Percentiles rank a stretch among this genome's conserved stretches.
These are phyloP conservation scores for Aspergillus japonicus DNA, from an alignment of 2,329 filamentous ascomycete species.

Conservation along the genomic window DNA sequence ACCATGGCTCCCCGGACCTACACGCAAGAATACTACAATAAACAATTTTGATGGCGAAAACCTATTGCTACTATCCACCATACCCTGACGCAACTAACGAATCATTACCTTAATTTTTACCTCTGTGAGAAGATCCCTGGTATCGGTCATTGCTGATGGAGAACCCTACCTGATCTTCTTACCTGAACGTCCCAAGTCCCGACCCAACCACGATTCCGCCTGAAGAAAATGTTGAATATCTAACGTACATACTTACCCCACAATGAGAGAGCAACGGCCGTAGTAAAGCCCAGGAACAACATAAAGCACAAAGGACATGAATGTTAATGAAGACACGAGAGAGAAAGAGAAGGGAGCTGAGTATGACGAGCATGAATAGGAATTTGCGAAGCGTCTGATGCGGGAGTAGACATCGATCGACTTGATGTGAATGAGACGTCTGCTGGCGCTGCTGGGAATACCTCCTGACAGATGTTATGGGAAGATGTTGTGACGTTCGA, in stretches of 20 bases:
- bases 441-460: constrained; percentile 5
- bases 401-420: constrained; percentile 4
- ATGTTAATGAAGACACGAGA: constrained; percentile 25
- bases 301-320: constrained; percentile 25
- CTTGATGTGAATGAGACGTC: neutral
- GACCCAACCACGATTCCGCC: constrained; percentile 18
- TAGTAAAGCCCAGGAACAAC: constrained; percentile 29
- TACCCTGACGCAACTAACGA: constrained; percentile 1
- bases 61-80: neutral
- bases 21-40: neutral
- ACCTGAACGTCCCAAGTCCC: constrained; percentile 32
- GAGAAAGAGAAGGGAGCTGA: constrained; percentile 22
- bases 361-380: neutral
- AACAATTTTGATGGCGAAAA: neutral
- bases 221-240: constrained; percentile 26
- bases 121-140: constrained; percentile 22
- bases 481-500: constrained; percentile 10
- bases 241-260: constrained; percentile 48
- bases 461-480: constrained; percentile 2
- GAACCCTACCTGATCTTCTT: constrained; percentile 48
- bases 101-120: constrained; percentile 20
- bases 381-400: neutral
- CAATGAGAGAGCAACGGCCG: constrained; percentile 23
- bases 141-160: constrained; percentile 26
- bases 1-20: neutral